phyloP scores from a whole-genome alignment of 345 rosid genomes.

The Camelina neglecta region DNA sequence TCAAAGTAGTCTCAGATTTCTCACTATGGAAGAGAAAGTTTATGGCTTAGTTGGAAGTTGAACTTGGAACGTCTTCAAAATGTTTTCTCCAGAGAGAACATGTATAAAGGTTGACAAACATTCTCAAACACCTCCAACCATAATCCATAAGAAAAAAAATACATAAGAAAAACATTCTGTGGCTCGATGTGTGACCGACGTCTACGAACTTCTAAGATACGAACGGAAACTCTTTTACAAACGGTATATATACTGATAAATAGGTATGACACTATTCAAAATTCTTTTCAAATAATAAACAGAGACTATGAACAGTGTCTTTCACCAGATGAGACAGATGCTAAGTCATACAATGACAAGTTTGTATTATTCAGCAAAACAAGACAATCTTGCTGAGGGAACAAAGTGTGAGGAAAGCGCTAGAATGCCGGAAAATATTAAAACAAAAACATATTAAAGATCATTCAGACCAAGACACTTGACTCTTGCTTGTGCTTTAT shows the following conservation, averaged over 20 bases:
- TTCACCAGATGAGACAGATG: slow-evolving; percentile 32
- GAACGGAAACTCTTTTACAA: neutral
- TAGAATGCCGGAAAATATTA: neutral
- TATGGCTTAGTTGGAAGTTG: neutral
- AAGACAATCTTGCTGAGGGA: slow-evolving; percentile 24
- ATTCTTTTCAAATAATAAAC: slow-evolving; percentile 19
- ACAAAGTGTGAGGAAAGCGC: slow-evolving; percentile 11
- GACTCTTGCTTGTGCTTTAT: neutral
- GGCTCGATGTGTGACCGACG: neutral
- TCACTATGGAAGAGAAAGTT: neutral
- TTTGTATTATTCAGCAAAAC: slow-evolving; percentile 42
- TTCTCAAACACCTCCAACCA: neutral
- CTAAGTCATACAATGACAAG: slow-evolving; percentile 43
- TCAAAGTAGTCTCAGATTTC: neutral
- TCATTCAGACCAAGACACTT: slow-evolving; percentile 8
- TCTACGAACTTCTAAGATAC: neutral
- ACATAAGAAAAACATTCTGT: neutral
- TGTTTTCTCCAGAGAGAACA: neutral
- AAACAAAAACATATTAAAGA: slow-evolving; percentile 24
- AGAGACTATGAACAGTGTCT: slow-evolving; percentile 18
- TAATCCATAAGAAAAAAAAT: neutral
- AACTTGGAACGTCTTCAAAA: neutral
- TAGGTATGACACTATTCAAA: slow-evolving; percentile 5
- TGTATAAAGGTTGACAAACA: neutral
- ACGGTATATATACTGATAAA: neutral